Evolutionary conservation across 2,329 filamentous ascomycete species (phyloP), one percentile per base, ranked within the genome.

Genomic region (Xylariaceae sp.): DNA sequence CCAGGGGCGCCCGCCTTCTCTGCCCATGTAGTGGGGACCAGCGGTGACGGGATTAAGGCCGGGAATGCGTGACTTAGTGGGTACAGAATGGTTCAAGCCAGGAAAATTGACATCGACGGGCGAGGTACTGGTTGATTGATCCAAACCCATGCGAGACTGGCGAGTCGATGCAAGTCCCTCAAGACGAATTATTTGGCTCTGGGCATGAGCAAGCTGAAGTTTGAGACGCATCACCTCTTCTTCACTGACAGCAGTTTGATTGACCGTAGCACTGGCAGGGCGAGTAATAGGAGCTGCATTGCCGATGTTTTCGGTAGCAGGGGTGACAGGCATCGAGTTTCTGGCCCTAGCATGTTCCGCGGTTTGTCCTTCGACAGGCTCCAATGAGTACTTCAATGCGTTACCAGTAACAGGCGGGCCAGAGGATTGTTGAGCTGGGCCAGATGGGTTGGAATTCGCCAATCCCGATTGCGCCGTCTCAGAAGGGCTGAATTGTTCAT

Each of bases 371-470:
- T 73, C 73, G 32, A 65, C 54, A 37, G 43, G 56, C 27, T 76
- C 74, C 9, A 76, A 72, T 30, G 64, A 57, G 7, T 65, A 64
- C 55, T 77, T 79, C 43, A 81, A 67, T 50, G 76, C 75, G 54
- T 81, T 75, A 57, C 79, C 80, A 65, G 87, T 83, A 68, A 82
- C 78, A 49, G 75, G 76, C 48, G 86, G 71, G n/a, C 77, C 68
- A 43, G 74, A 74, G 65, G 86, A 82, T 65, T 90, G 86, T 68
- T 91, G 85, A n/a, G 83, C 82, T 47, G 92, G 77, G 67, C 85
- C 87, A 53, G 86, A 82, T 60, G 91, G 74, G 50, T 91, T 80
- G 56, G 85, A 85, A 64, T 94, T 88, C 76, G 91, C 83, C 6
- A 79, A 76, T 53, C 76, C 79, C 32, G 71, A 60, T 41, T 79